Conservation (phyloP, 495 filamentous ascomycete species). For the Trichoderma gamsii region DNA sequence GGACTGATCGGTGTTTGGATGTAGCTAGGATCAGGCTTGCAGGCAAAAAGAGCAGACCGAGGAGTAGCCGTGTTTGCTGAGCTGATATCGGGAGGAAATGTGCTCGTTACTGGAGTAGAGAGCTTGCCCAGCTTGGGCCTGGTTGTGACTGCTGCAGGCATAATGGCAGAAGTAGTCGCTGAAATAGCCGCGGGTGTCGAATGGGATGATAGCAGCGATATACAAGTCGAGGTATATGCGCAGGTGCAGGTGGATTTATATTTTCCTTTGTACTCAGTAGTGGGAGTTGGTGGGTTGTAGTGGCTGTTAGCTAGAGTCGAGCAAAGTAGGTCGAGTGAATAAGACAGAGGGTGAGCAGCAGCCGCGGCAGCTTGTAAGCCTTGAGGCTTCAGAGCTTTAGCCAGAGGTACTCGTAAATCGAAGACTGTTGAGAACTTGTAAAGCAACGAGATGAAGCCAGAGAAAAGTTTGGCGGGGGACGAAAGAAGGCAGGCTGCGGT, state of each 20-base stretch:
- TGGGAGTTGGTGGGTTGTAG: not conserved
- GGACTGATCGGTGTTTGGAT: slow-evolving; percentile 83
- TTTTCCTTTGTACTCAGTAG: not conserved
- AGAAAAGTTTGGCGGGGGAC: slow-evolving; percentile 11
- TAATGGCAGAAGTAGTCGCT: slow-evolving; percentile 33
- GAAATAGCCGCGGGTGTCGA: not conserved
- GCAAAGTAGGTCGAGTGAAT: not conserved
- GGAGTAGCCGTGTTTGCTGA: slow-evolving; percentile 26
- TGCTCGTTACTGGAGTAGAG: slow-evolving; percentile 68
- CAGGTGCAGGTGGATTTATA: not conserved
- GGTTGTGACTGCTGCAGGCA: slow-evolving; percentile 34
- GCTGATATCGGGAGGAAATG: slow-evolving; percentile 73
- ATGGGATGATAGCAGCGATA: not conserved
- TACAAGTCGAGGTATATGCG: not conserved
- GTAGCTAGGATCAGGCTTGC: slow-evolving; percentile 32
- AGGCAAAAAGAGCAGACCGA: slow-evolving; percentile 13
- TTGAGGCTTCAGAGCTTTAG: not conserved
- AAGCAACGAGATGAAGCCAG: slow-evolving; percentile 12
- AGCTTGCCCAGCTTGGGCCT: slow-evolving; percentile 67
- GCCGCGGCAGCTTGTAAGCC: slow-evolving; percentile 10
- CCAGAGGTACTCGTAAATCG: not conserved
- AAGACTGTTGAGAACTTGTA: not conserved
- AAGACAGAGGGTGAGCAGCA: not conserved
- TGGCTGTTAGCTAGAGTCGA: not conserved
- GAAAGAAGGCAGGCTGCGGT: slow-evolving; percentile 9